phyloP scores from a whole-genome alignment of 2,329 filamentous ascomycete species.

The Ophidiomyces ophidiicola region DNA sequence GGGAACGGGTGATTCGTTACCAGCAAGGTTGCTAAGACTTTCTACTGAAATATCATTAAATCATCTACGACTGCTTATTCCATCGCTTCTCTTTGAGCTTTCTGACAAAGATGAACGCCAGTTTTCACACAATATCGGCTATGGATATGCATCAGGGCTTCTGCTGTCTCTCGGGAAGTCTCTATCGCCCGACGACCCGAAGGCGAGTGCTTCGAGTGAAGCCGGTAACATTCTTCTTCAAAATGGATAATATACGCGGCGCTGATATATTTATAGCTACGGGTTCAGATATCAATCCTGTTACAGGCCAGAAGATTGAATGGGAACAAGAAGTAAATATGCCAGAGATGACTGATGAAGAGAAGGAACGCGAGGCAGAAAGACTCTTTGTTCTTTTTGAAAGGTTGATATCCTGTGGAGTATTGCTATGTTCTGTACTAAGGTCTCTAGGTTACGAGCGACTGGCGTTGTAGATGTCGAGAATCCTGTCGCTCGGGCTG shows the following conservation, averaged over 20 bases:
- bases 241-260: too few relatives aligned
- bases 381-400: constrained; percentile 72
- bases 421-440: too few relatives aligned
- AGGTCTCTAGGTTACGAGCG: too few relatives aligned
- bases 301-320: constrained; percentile 66
- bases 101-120: not conserved
- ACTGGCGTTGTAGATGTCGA: too few relatives aligned
- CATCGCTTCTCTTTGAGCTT: not conserved
- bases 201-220: too few relatives aligned
- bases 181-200: not conserved
- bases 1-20: not conserved
- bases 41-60: not conserved
- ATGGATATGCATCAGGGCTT: not conserved
- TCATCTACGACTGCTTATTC: not conserved
- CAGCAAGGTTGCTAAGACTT: not conserved
- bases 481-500: too few relatives aligned
- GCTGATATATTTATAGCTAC: too few relatives aligned
- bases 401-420: too few relatives aligned
- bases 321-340: constrained; percentile 37
- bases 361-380: constrained; percentile 77
- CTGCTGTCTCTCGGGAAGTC: not conserved
- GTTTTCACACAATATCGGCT: not conserved
- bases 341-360: constrained; percentile 65
- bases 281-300: constrained; percentile 48
- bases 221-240: too few relatives aligned